phyloP scores from a whole-genome alignment of 352 stramenopile genomes.

The Globisporangium acanthophoron region DNA sequence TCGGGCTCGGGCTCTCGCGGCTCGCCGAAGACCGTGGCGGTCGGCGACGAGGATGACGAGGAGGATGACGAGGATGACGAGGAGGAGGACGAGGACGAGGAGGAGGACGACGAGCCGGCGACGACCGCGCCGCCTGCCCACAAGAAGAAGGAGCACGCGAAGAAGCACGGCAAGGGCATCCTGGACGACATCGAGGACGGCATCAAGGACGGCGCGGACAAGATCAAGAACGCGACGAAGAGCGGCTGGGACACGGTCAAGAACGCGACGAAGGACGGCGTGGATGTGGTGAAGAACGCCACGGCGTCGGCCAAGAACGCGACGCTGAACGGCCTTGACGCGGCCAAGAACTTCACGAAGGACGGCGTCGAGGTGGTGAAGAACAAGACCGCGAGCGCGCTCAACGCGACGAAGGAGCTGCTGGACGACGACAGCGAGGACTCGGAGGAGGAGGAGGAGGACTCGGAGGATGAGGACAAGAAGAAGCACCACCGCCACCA shows the following conservation, averaged over 20 bases:
- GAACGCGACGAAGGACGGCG: not conserved
- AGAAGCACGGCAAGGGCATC: conserved; percentile 13
- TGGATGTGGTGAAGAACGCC: not conserved
- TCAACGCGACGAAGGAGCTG: not conserved
- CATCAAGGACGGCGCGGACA: not conserved
- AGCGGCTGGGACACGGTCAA: not conserved
- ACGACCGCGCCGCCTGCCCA: not conserved
- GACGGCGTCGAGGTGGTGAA: conserved; percentile 14
- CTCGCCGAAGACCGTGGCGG: not conserved
- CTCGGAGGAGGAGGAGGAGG: conserved; percentile 18
- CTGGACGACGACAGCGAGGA: conserved; percentile 13
- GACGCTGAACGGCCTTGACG: not conserved
- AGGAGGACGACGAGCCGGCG: conserved; percentile 10
- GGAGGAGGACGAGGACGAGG: conserved; percentile 19
- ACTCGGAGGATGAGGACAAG: conserved; percentile 13
- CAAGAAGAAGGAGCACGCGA: conserved; percentile 9
- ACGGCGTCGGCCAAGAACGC: conserved; percentile 1
- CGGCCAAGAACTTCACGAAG: conserved; percentile 3
- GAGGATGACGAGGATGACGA: not conserved
- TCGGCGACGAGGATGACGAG: conserved; percentile 4
- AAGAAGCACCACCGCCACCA: conserved; percentile 1
- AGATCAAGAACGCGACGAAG: conserved; percentile 7
- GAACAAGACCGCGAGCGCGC: not conserved
- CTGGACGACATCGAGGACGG: not conserved
- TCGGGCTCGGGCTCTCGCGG: not conserved